phyloP scores from a whole-genome alignment of 179 eudicot genomes.

The Patellifolia procumbens region DNA sequence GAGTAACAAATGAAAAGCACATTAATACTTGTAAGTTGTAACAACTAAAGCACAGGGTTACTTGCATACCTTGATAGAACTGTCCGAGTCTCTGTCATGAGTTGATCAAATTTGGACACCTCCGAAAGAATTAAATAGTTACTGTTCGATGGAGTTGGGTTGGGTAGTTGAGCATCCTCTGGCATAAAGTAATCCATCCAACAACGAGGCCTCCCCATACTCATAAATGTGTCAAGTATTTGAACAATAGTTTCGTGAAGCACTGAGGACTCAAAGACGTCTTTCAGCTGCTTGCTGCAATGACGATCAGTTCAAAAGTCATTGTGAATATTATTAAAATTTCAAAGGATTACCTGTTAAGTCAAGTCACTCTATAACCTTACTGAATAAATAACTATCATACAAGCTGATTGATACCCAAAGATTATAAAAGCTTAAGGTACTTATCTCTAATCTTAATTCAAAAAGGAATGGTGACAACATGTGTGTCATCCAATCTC shows the following conservation, averaged over 20 bases:
- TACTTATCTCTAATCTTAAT: neutral
- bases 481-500: neutral
- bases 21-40: neutral
- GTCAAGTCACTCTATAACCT: neutral
- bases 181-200: slow-evolving; percentile 85
- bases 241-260: slow-evolving; percentile 69
- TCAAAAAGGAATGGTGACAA: neutral
- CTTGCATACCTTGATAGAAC: slow-evolving; percentile 67
- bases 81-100: slow-evolving; percentile 68
- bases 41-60: neutral
- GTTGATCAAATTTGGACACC: slow-evolving; percentile 64
- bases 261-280: slow-evolving; percentile 46
- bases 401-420: neutral
- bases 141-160: slow-evolving; percentile 40
- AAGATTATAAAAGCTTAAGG: slow-evolving; percentile 5
- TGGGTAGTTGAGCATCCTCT: slow-evolving; percentile 46
- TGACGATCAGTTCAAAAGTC: neutral
- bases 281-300: slow-evolving; percentile 72
- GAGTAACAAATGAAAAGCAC: neutral
- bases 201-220: slow-evolving; percentile 65
- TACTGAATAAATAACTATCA: neutral
- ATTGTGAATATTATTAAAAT: neutral
- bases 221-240: slow-evolving; percentile 73
- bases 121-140: slow-evolving; percentile 35
- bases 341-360: neutral